Percentiles rank a stretch among this genome's conserved stretches.
Conservation (phyloP, 2,329 filamentous ascomycete species). For the Thelonectria rubi region DNA sequence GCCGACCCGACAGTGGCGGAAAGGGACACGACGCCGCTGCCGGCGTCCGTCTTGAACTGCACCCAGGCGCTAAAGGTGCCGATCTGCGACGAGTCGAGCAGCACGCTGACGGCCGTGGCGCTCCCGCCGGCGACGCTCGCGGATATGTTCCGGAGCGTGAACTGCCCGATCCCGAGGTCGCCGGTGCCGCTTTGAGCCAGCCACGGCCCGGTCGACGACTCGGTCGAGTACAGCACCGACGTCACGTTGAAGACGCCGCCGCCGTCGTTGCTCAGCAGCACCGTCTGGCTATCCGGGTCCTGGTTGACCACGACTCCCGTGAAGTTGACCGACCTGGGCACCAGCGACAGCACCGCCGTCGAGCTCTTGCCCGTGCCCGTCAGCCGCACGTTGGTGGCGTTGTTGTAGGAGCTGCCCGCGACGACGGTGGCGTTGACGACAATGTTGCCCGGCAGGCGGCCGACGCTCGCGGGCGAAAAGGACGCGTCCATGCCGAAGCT, state of each 20-base stretch:
- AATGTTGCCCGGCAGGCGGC: conserved; percentile 58
- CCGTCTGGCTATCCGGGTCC: conserved; percentile 51
- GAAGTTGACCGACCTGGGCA: conserved; percentile 60
- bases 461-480: conserved; percentile 54
- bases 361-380: conserved; percentile 59
- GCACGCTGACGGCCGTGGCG: conserved; percentile 53
- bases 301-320: conserved; percentile 57
- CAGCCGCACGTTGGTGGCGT: conserved; percentile 56
- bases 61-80: conserved; percentile 62
- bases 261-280: conserved; percentile 61
- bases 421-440: conserved; percentile 59
- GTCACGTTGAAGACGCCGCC: conserved; percentile 55
- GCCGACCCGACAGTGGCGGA: conserved; percentile 59
- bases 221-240: conserved; percentile 54
- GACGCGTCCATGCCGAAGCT: conserved; percentile 54
- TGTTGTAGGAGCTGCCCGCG: conserved; percentile 54
- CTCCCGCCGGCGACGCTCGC: conserved; percentile 52
- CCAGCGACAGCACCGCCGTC: conserved; percentile 55
- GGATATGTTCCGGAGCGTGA: conserved; percentile 59
- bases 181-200: conserved; percentile 48
- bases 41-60: conserved; percentile 58
- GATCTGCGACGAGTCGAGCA: conserved; percentile 55
- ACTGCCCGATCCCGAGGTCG: conserved; percentile 55
- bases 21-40: conserved; percentile 57
- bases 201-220: conserved; percentile 56